Percentiles rank a stretch among this genome's conserved stretches.
These are phyloP conservation scores for Epichloe aotearoae DNA, from an alignment of 2,329 filamentous ascomycete species.

Conservation along the genomic window DNA sequence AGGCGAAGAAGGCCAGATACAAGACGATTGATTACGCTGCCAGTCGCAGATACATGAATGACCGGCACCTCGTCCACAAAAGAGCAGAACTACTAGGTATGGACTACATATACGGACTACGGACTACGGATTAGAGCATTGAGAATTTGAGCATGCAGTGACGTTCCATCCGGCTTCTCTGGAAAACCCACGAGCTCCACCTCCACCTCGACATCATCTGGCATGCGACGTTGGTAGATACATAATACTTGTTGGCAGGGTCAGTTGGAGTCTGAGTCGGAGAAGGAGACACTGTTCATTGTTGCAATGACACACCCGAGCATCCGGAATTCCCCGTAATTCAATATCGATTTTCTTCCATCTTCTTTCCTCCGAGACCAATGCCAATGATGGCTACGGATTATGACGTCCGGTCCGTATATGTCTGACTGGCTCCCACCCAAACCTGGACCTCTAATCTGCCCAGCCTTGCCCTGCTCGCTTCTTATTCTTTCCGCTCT, in stretches of 20 bases:
- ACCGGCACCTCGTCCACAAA: no score
- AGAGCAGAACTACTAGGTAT: no score
- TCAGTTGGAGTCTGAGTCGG: no score
- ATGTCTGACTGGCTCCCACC: not conserved
- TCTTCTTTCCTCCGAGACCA: not conserved
- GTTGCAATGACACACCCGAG: no score
- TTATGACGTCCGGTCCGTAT: not conserved
- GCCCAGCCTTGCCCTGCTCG: not conserved
- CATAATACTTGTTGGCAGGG: no score
- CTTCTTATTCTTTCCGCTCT: not conserved
- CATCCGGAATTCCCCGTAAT: no score
- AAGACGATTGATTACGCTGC: no score
- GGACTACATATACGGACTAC: not conserved
- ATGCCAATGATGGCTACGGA: not conserved
- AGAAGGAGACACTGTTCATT: not conserved
- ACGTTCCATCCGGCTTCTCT: slow-evolving; percentile 12
- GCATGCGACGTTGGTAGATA: not conserved
- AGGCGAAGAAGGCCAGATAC: no score
- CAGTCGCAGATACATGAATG: no score
- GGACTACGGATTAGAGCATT: not conserved
- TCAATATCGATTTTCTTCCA: no score
- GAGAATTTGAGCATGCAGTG: slow-evolving; percentile 8
- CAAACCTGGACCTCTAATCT: not conserved
- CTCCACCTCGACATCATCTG: slow-evolving; percentile 1
- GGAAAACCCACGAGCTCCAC: not conserved